Base-by-base conservation (phyloP, 2,329 filamentous ascomycete genomes). In the Coniochaeta sp. region DNA sequence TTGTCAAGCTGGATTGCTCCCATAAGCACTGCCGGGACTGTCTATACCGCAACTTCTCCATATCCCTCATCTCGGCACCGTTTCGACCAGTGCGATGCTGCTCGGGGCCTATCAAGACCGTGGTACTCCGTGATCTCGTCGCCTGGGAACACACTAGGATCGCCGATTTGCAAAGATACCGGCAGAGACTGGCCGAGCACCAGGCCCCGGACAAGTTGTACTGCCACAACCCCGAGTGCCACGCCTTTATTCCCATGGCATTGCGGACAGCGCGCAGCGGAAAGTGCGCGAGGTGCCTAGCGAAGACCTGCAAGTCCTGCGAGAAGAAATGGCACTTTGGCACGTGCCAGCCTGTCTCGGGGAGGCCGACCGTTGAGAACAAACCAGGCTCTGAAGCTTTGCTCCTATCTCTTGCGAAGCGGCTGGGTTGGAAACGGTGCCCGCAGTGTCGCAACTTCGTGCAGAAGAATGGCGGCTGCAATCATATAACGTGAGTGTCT, bases 381-480 rank as follows among this genome's bases (percentile, higher is more conserved):
- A 36, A 6, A 6, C 34, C 34, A 36, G 14, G 34, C 11, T 3
- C 34, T 6, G 34, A 36, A 36, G 34, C 16, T 26, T 16, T 31
- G 33, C 16, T 31, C 44, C 3, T 22, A 14, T 8, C 34, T 17
- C 16, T 43, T n/a, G 52, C 38, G 47, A 16, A 6, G 26, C 44
- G 43, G 33, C 50, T 55, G 58, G 60, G 61, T 3, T 66, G 65
- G 65, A 64, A 64, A 57, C 54, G 22, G 4, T 66, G 65, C 26
- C 65, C 65, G 2, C 4, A 47, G 26, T 67, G 65, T 38, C 58
- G 60, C 36, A 56, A 52, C 6, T 57, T 61, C 38, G 60, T 65
- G 9, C 63, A 67, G 56, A 65, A 64, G 61, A 61, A 36, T 16
- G 56, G 60, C 7, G 65, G 65, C 12, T 67, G 65, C 43, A 64